phyloP scores from a whole-genome alignment of 2,329 filamentous ascomycete species.

The Metarhizium anisopliae region DNA sequence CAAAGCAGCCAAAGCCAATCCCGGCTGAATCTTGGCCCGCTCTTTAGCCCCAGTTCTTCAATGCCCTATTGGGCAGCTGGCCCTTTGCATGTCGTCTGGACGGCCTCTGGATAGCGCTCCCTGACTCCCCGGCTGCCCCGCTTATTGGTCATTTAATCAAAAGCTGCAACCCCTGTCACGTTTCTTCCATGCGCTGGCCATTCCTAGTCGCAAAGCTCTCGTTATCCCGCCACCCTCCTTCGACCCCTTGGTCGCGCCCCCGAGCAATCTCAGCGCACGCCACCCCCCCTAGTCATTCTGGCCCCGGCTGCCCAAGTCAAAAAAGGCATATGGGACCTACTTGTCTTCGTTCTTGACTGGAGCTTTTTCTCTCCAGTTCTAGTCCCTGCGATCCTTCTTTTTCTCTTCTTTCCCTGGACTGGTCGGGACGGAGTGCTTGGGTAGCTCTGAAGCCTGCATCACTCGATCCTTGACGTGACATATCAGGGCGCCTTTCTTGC shows the following conservation, averaged over 20 bases:
- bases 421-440: neutral
- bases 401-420: neutral
- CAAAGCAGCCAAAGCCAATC: constrained; percentile 17
- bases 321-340: constrained; percentile 6
- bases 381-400: constrained; percentile 1
- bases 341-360: neutral
- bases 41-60: constrained; percentile 37
- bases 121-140: constrained; percentile 25
- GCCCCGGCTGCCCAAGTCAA: constrained; percentile 7
- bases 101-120: constrained; percentile 14
- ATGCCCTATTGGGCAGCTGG: constrained; percentile 42
- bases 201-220: constrained; percentile 15
- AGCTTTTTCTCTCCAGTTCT: neutral
- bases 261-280: constrained; percentile 1
- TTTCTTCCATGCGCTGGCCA: constrained; percentile 42
- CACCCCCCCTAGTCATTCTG: neutral
- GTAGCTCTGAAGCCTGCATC: neutral
- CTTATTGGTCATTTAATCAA: constrained; percentile 45
- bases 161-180: constrained; percentile 38
- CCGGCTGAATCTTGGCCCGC: constrained; percentile 29
- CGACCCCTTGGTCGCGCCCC: neutral
- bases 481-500: neutral
- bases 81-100: constrained; percentile 14
- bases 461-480: neutral
- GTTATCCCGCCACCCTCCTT: constrained; percentile 15